Base-by-base conservation (phyloP, 257 asterid species). In the Solanum peruvianum region DNA sequence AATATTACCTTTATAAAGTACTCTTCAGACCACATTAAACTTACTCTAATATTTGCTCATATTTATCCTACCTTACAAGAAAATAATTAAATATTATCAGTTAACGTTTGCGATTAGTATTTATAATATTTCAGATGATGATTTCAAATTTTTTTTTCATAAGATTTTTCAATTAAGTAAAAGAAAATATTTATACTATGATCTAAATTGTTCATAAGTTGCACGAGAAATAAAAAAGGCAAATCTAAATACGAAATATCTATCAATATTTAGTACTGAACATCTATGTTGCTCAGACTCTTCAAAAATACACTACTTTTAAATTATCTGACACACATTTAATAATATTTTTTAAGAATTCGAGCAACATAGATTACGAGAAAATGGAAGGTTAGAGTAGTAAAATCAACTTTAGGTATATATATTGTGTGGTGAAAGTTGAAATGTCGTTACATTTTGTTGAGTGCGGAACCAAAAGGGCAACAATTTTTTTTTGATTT, bases 361-460 rank as follows among this genome's bases (percentile, higher is more conserved):
- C 4, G 23, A 49, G 9, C 60, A 49, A 49, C 60, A 5, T 49
- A 52, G 1, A 9, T 16, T 52, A 16, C 8, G 10, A 56, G 6
- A 66, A 66, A 11, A 66, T 13, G 47, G 47, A 72, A 37, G 15
- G 81, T 72, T 72, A 37, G 47, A 37, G 47, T 35, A 5, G 29
- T 37, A 35, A 11, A 49, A 20, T 70, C 82, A 75, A 27, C 60
- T 41, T 77, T 77, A 52, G 62, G 62, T 16, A 16, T 16, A 77
- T 20, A 56, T 42, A 76, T 23, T 67, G 69, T 25, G 85, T 16
- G 37, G 86, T 88, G n/a, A 29, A 80, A 16, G 84, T 69, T 91
- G 83, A 76, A 76, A 86, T 72, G 93, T 92, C 92, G 78, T 45
- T 86, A 45, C 82, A 80, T 33, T 12, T 70, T 70, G 85, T 87